Percentiles rank a stretch among this genome's conserved stretches.
Evolutionary conservation across 148 eudicot genomes (phyloP).

Genomic region (Nyssa sinensis): DNA sequence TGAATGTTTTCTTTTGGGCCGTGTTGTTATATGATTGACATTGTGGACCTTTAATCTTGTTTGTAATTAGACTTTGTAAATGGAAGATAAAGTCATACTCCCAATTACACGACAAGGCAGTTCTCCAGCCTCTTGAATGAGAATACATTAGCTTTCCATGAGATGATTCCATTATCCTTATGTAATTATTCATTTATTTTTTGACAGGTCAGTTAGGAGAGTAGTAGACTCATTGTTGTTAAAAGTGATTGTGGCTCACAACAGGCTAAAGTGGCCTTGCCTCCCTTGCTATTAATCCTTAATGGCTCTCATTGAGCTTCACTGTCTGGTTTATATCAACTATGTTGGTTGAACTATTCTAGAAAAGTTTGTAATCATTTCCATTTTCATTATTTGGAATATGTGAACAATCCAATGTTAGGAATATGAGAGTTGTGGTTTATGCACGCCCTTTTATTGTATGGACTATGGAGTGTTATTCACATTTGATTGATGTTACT

Average conservation of each 20-base stretch:
- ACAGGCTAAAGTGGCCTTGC: not conserved
- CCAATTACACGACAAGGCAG: not conserved
- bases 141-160: not conserved
- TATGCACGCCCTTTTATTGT: not conserved
- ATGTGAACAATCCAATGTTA: not conserved
- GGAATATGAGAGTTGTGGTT: not conserved
- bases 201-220: not conserved
- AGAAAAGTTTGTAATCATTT: not conserved
- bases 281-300: not conserved
- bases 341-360: constrained; percentile 4
- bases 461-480: not conserved
- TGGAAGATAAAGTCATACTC: not conserved
- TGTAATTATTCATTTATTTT: not conserved
- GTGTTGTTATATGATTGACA: not conserved
- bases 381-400: not conserved
- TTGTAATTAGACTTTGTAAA: not conserved
- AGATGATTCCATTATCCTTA: not conserved
- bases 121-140: not conserved
- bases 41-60: not conserved
- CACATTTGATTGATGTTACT: not conserved
- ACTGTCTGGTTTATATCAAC: not conserved
- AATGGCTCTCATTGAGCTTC: not conserved
- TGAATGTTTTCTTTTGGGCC: not conserved
- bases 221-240: not conserved
- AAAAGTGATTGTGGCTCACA: not conserved